Evolutionary conservation across 306 rosid species (phyloP).

Genomic region (Canavalia gladiata): DNA sequence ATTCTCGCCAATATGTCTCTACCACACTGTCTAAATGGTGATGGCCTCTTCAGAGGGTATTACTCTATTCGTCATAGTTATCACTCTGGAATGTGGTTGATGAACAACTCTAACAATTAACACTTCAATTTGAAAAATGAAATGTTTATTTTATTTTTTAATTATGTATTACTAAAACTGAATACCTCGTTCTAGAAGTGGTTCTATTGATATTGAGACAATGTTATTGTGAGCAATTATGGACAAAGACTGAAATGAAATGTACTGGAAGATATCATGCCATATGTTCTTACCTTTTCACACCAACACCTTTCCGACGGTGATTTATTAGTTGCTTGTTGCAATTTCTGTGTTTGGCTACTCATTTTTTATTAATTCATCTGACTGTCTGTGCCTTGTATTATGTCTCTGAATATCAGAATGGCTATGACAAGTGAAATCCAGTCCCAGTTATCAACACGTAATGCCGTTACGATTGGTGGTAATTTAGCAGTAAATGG

Average conservation of each 20-base stretch:
- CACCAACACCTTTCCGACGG: neutral
- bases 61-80: slow-evolving; percentile 37
- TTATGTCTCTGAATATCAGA: slow-evolving; percentile 62
- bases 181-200: slow-evolving; percentile 12
- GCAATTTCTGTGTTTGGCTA: slow-evolving; percentile 24
- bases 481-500: slow-evolving; percentile 91
- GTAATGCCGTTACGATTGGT: slow-evolving; percentile 62
- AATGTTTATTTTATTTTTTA: neutral
- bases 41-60: slow-evolving; percentile 87
- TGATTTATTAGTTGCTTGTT: slow-evolving; percentile 18
- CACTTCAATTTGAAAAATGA: neutral
- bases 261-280: neutral
- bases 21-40: slow-evolving; percentile 73
- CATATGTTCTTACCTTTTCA: neutral
- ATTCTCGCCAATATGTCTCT: slow-evolving; percentile 79
- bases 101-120: neutral
- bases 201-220: slow-evolving; percentile 17
- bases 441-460: slow-evolving; percentile 87
- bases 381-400: slow-evolving; percentile 41
- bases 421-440: slow-evolving; percentile 96
- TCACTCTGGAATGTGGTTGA: neutral
- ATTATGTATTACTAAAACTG: neutral
- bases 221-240: slow-evolving; percentile 13
- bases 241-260: slow-evolving; percentile 16
- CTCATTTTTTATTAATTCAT: slow-evolving; percentile 21